Evolutionary conservation across 2,329 filamentous ascomycete genomes (phyloP).

Genomic region (Epichloe hybrida): DNA sequence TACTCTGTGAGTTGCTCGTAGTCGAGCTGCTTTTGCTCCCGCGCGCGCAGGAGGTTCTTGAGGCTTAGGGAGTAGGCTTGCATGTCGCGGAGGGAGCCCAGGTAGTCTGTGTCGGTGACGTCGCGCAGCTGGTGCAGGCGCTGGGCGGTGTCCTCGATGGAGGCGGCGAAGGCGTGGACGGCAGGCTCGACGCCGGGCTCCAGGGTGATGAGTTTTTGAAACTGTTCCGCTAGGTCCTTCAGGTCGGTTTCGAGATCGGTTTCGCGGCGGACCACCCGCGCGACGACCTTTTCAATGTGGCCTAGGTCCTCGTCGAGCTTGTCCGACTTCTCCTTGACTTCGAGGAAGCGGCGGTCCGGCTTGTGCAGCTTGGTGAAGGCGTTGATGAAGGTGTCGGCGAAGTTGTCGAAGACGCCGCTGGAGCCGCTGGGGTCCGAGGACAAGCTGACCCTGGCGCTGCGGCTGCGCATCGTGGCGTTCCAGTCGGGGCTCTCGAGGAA

Average conservation of each 20-base stretch:
- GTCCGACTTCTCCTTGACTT: slow-evolving; percentile 82
- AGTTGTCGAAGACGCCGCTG: slow-evolving; percentile 78
- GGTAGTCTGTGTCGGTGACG: slow-evolving; percentile 88
- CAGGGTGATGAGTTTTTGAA: slow-evolving; percentile 74
- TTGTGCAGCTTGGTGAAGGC: slow-evolving; percentile 95
- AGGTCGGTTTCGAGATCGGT: slow-evolving; percentile 80
- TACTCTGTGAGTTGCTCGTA: slow-evolving; percentile 95
- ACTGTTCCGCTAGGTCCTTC: slow-evolving; percentile 80
- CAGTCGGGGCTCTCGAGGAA: slow-evolving; percentile 92
- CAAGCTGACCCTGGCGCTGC: slow-evolving; percentile 51
- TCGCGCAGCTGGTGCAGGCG: slow-evolving; percentile 75
- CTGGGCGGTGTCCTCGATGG: slow-evolving; percentile 68
- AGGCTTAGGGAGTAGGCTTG: slow-evolving; percentile 82
- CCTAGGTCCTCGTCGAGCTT: slow-evolving; percentile 89
- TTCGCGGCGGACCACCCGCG: slow-evolving; percentile 76
- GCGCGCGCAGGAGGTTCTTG: slow-evolving; percentile 76
- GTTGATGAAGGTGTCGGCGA: slow-evolving; percentile 93
- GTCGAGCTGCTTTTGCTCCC: slow-evolving; percentile 96
- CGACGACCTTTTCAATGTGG: slow-evolving; percentile 92
- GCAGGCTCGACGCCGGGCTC: slow-evolving; percentile 77
- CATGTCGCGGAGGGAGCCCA: slow-evolving; percentile 88
- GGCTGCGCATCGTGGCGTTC: slow-evolving; percentile 87
- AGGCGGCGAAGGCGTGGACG: slow-evolving; percentile 74
- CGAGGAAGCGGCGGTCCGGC: slow-evolving; percentile 84
- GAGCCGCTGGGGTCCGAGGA: slow-evolving; percentile 31